Evolutionary conservation across 2,329 filamentous ascomycete genomes (phyloP), one percentile per base, ranked within the genome.

Genomic region (Apiospora aurea): DNA sequence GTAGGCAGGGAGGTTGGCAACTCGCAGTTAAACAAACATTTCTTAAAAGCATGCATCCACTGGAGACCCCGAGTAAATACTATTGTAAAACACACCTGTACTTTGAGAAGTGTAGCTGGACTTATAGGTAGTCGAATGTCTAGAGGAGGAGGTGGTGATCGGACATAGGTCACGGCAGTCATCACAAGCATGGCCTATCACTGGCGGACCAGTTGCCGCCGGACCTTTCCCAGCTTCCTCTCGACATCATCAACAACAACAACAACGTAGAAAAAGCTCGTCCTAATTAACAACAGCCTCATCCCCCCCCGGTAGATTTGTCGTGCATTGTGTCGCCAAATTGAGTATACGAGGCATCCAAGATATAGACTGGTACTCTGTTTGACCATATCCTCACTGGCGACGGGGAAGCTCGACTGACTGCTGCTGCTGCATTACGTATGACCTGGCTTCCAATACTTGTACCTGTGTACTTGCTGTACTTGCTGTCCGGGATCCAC

Each of bases 1-100:
- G 67, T 49, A 69, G 8, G 67, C n/a, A 68, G 41, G 43, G 26
- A 49, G 57, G 29, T 64, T 41, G 57, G 57, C 57, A 64, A 64
- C 41, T 41, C 57, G 57, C 34, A 64, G 57, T 41, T 64, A 64
- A 64, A 64, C 57, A 21, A 64, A 41, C 34, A 21, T 18, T 64
- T 41, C 29, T 41, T 41, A 18, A 38, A 64, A 41, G 6, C 18
- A 64, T 38, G 21, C 18, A 64, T 38, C 21, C 18, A 29, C 29
- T 38, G 53, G 18, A 38, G 29, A 38, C 7, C 29, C 10, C 7
- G 14, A n/a, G 18, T 38, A 18, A 61, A 61, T 38, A 21, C 16
- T 8, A 13, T 34, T 64, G 10, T 41, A n/a, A 24, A 10, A 41
- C 34, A 3, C n/a, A 18, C 47, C 5, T 38, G n/a, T 2, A 10